Conservation (phyloP, 2,329 filamentous ascomycete species). For the Daldinia sp. region DNA sequence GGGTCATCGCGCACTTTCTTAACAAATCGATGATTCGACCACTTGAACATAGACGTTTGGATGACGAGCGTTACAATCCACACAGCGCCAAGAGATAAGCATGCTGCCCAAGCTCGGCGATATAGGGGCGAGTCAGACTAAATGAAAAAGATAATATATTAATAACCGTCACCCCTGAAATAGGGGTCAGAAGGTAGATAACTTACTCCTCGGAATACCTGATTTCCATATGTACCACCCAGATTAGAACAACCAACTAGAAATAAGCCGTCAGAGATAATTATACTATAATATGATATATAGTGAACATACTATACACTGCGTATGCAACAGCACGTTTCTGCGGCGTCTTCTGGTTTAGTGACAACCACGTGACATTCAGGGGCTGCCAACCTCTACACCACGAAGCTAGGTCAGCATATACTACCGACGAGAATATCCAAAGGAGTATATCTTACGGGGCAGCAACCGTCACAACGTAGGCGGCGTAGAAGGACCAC, state of each 20-base stretch:
- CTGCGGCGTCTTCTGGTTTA: constrained; percentile 37
- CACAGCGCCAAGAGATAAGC: constrained; percentile 34
- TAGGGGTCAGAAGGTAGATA: neutral
- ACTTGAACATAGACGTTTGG: constrained; percentile 32
- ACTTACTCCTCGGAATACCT: constrained; percentile 38
- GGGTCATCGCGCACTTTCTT: constrained; percentile 16
- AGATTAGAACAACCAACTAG: constrained; percentile 38
- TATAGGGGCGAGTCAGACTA: constrained; percentile 36
- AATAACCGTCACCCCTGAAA: neutral
- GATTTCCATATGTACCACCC: constrained; percentile 38
- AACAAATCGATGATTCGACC: constrained; percentile 27
- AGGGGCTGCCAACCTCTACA: constrained; percentile 34
- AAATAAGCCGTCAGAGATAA: constrained; percentile 11
- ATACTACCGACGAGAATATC: neutral
- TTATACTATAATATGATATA: neutral
- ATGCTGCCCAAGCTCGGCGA: constrained; percentile 36
- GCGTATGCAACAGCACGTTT: constrained; percentile 37
- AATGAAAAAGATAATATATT: neutral
- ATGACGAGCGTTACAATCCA: constrained; percentile 33
- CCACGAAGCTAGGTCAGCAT: neutral
- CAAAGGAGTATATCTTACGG: constrained; percentile 23
- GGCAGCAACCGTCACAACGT: constrained; percentile 32
- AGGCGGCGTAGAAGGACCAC: constrained; percentile 39
- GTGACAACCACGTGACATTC: constrained; percentile 36
- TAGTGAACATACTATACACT: constrained; percentile 31